These are phyloP conservation scores for Monosporozyma solicola DNA, from an alignment of 805 yeast species.

Conservation along the genomic window DNA sequence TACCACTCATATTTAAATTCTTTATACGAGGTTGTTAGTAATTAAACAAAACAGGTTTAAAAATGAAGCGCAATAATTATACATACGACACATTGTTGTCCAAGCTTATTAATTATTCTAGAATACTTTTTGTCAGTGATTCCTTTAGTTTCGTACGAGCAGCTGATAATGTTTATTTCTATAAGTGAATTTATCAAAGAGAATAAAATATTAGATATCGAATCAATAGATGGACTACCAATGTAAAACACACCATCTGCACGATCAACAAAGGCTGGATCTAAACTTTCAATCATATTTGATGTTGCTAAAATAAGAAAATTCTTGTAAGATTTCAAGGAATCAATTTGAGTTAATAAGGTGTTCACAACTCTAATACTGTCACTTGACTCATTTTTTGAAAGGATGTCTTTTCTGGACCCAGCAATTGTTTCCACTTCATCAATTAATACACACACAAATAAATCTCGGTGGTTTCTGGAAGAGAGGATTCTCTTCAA, in stretches of 20 bases:
- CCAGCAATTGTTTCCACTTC: conserved; percentile 40
- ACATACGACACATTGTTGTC: conserved; percentile 24
- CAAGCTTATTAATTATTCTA: conserved; percentile 10
- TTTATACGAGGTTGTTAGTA: conserved; percentile 5
- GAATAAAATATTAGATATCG: conserved; percentile 26
- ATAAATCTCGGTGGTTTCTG: conserved; percentile 9
- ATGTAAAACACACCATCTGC: conserved; percentile 33
- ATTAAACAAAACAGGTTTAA: not conserved
- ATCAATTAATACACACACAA: conserved; percentile 35
- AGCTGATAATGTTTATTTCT: conserved; percentile 8
- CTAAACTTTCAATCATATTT: conserved; percentile 32
- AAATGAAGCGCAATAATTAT: not conserved
- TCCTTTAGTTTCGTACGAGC: conserved; percentile 1
- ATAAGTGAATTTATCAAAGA: conserved; percentile 24
- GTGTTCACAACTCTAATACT: conserved; percentile 38
- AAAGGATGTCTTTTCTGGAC: conserved; percentile 30
- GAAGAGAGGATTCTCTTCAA: conserved; percentile 21
- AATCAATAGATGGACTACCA: conserved; percentile 28
- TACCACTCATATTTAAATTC: conserved; percentile 24
- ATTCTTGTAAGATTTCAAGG: conserved; percentile 30
- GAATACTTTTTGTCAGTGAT: conserved; percentile 7
- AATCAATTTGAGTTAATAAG: conserved; percentile 35
- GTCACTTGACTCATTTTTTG: conserved; percentile 36
- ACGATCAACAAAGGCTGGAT: conserved; percentile 38
- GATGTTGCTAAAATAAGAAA: conserved; percentile 35